Evolutionary conservation across 768 basidiomycete genomes (phyloP).

Genomic region (Suillus placidus): DNA sequence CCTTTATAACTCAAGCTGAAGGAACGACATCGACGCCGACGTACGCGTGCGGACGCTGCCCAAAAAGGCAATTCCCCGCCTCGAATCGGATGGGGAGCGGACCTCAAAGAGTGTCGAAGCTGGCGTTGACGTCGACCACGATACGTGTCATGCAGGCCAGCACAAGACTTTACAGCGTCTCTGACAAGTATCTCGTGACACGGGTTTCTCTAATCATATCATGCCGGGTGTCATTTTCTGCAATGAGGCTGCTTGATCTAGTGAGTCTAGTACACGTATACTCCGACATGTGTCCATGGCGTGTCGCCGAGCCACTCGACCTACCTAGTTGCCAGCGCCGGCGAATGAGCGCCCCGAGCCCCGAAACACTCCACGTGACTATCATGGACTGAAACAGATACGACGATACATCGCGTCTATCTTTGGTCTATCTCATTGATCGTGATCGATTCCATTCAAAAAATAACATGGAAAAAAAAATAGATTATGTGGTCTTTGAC

Average conservation of each 20-base stretch:
- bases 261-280: neutral
- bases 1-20: neutral
- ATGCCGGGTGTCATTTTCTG: neutral
- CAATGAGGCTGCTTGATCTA: neutral
- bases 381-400: neutral
- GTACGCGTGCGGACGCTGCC: neutral
- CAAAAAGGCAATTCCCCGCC: neutral
- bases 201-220: neutral
- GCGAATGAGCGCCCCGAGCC: neutral
- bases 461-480: constrained; percentile 15
- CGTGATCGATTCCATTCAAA: neutral
- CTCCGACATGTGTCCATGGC: neutral
- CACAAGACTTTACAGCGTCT: neutral
- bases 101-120: neutral
- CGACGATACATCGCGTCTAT: neutral
- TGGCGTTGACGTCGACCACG: neutral
- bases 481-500: constrained; percentile 73
- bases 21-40: neutral
- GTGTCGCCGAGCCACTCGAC: neutral
- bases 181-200: neutral
- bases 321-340: neutral
- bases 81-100: neutral
- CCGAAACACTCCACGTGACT: neutral
- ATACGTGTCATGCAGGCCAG: neutral
- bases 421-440: neutral